phyloP scores from a whole-genome alignment of 305 asterid species.

The Lippia alba region DNA sequence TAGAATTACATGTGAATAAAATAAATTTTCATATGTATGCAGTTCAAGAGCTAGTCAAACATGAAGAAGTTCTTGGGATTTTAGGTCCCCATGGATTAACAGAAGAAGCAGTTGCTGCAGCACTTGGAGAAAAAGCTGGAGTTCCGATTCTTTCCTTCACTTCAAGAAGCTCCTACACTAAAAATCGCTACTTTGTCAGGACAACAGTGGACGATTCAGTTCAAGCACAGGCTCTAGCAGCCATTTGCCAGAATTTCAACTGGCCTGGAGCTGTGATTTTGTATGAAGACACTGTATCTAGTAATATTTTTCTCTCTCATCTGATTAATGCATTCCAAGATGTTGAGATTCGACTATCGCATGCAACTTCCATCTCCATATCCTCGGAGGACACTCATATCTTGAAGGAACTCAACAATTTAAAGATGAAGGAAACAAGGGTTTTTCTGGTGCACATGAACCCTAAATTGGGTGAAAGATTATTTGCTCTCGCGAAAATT shows the following conservation, averaged over 20 bases:
- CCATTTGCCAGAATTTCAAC: constrained; percentile 39
- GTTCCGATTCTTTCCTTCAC: constrained; percentile 54
- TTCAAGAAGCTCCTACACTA: constrained; percentile 33
- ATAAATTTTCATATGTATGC: neutral
- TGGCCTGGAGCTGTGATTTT: constrained; percentile 51
- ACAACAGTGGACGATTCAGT: constrained; percentile 45
- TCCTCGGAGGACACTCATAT: constrained; percentile 36
- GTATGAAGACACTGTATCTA: constrained; percentile 48
- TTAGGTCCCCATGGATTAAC: constrained; percentile 37
- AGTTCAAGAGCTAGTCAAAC: constrained; percentile 41
- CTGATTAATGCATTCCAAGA: constrained; percentile 44
- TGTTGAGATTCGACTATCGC: constrained; percentile 33
- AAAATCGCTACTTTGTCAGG: constrained; percentile 40
- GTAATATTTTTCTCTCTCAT: constrained; percentile 42
- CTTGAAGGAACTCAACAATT: constrained; percentile 16
- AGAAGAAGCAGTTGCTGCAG: constrained; percentile 36
- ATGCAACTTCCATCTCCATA: constrained; percentile 29
- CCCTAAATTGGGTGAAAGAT: constrained; percentile 39
- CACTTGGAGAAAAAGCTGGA: constrained; percentile 38
- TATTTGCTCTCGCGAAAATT: constrained; percentile 41
- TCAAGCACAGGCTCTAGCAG: constrained; percentile 49
- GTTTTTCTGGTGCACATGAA: constrained; percentile 56
- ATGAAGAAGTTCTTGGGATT: too few relatives aligned
- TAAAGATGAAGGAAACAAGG: constrained; percentile 32
- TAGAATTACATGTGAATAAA: too few relatives aligned